Evolutionary conservation across 768 basidiomycete genomes (phyloP).

Genomic region (Naganishia vishniacii): DNA sequence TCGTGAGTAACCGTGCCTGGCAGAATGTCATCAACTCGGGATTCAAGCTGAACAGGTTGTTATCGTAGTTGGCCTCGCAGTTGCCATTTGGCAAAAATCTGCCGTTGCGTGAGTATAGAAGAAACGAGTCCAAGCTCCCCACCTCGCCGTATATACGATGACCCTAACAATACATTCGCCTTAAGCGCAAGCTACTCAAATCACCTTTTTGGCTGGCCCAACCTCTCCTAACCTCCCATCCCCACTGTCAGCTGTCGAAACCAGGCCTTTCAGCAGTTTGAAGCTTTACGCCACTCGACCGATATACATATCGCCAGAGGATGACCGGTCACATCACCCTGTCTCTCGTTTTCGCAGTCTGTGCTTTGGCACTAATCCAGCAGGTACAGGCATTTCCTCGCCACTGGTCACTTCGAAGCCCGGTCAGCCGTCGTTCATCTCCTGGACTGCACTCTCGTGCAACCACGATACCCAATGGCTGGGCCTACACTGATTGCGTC

Average conservation of each 20-base stretch:
- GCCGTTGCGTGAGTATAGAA: too few species aligned
- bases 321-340: slow-evolving; percentile 1
- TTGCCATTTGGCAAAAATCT: too few species aligned
- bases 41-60: too few species aligned
- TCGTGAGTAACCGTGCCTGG: too few species aligned
- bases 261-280: background rate
- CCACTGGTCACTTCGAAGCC: background rate
- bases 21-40: too few species aligned
- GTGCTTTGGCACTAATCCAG: background rate
- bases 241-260: background rate
- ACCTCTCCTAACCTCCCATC: background rate
- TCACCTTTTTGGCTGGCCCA: background rate
- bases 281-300: background rate
- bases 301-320: background rate
- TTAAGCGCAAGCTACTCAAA: background rate
- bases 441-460: background rate
- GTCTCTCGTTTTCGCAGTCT: background rate
- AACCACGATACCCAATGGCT: slow-evolving; percentile 15
- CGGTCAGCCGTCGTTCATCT: background rate
- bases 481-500: slow-evolving; percentile 11
- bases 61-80: too few species aligned
- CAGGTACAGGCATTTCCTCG: slow-evolving; percentile 3
- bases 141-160: too few species aligned
- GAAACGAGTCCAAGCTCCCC: too few species aligned
- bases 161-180: background rate